Evolutionary conservation across 495 filamentous ascomycete species (phyloP).

Genomic region (Aspergillus incahuasiensis): DNA sequence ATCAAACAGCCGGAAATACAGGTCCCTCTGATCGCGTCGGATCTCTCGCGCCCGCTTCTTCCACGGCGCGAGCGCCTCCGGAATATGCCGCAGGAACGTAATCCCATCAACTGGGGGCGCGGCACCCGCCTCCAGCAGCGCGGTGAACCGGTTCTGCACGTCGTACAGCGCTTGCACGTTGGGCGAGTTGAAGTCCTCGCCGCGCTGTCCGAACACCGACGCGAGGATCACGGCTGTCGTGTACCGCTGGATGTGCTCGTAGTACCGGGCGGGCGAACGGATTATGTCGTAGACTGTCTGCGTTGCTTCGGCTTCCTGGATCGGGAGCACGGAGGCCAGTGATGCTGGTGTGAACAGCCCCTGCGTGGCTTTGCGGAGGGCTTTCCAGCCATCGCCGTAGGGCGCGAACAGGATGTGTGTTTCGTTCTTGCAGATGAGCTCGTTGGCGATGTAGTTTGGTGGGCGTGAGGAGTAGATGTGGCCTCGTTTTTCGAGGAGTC

Average conservation of each 20-base stretch:
- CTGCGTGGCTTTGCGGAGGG: not conserved
- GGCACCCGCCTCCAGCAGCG: not conserved
- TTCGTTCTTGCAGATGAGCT: constrained; percentile 1
- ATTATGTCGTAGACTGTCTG: not conserved
- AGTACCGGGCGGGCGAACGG: not conserved
- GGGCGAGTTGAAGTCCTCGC: not conserved
- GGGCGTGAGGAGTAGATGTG: constrained; percentile 4
- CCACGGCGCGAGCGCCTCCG: not conserved
- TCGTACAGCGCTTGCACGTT: constrained; percentile 1
- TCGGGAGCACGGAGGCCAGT: not conserved
- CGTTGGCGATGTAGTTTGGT: constrained; percentile 4
- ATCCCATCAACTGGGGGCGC: not conserved
- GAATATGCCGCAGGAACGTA: not conserved
- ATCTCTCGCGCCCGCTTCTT: not conserved
- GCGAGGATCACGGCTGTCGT: constrained; percentile 2
- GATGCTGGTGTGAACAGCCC: constrained; percentile 1
- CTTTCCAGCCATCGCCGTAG: not conserved
- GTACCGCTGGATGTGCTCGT: constrained; percentile 2
- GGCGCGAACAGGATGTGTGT: constrained; percentile 1
- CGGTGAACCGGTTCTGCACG: constrained; percentile 2
- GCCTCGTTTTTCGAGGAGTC: constrained; percentile 5
- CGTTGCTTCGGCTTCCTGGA: not conserved
- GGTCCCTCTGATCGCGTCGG: not conserved
- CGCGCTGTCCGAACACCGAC: not conserved
- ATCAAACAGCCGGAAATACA: not conserved